These are phyloP conservation scores for Dendrocalamus sinicus DNA, from an alignment of 176 grass and related monocot species.

Conservation along the genomic window DNA sequence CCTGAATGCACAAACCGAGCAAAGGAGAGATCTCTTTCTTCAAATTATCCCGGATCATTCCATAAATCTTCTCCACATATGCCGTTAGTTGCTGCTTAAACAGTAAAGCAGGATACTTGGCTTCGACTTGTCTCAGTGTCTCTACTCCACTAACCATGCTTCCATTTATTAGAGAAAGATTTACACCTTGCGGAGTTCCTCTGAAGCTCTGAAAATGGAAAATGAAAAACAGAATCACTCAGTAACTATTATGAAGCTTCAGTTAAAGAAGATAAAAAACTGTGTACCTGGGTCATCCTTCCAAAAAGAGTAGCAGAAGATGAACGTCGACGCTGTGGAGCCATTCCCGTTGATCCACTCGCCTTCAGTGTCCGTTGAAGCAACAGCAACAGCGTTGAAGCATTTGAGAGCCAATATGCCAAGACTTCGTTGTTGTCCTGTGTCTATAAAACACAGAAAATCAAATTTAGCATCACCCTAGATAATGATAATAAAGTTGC, in stretches of 20 bases:
- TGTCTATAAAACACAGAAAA: constrained; percentile 69
- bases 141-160: constrained; percentile 78
- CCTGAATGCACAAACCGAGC: constrained; percentile 96
- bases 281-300: constrained; percentile 88
- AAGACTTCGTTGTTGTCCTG: constrained; percentile 96
- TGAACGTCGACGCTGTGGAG: constrained; percentile 84
- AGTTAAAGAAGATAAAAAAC: constrained; percentile 36
- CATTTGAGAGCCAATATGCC: constrained; percentile 99
- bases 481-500: constrained; percentile 27
- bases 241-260: constrained; percentile 40
- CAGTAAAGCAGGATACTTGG: constrained; percentile 92
- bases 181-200: constrained; percentile 90
- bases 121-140: constrained; percentile 91
- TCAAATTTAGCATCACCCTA: constrained; percentile 32
- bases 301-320: constrained; percentile 97
- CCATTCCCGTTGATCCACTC: constrained; percentile 89
- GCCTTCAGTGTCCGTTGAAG: constrained; percentile 96
- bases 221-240: constrained; percentile 34
- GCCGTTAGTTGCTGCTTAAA: constrained; percentile 97
- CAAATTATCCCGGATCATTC: constrained; percentile 99
- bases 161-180: constrained; percentile 83
- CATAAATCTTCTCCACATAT: constrained; percentile 99
- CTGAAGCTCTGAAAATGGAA: constrained; percentile 80
- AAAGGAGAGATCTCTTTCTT: constrained; percentile 99
- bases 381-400: constrained; percentile 82